These are phyloP conservation scores for Silene vulgaris DNA, from an alignment of 179 eudicot genomes.

Conservation along the genomic window DNA sequence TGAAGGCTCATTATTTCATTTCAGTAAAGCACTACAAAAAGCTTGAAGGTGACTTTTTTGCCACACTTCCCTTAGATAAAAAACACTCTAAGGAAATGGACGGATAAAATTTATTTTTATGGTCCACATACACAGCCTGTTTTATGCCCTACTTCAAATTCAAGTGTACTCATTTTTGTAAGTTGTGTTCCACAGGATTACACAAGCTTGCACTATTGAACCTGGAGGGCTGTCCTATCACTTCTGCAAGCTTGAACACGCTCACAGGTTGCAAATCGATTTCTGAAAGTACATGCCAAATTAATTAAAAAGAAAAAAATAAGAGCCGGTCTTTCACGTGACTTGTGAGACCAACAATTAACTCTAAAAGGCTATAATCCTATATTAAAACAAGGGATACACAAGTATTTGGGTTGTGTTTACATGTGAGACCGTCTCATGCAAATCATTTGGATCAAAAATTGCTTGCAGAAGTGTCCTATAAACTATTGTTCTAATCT, in stretches of 20 bases:
- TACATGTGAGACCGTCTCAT: too few species aligned
- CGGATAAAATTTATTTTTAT: too few species aligned
- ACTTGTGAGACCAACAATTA: not conserved
- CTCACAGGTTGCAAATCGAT: slow-evolving; percentile 44
- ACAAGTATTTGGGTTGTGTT: too few species aligned
- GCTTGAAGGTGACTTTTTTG: too few species aligned
- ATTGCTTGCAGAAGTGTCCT: not conserved
- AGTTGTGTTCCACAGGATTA: slow-evolving; percentile 38
- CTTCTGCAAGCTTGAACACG: slow-evolving; percentile 62
- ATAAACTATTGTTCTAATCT: too few species aligned
- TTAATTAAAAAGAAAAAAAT: not conserved
- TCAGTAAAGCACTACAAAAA: too few species aligned
- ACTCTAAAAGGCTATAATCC: too few species aligned
- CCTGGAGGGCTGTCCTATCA: slow-evolving; percentile 71
- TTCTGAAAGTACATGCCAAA: slow-evolving; percentile 7
- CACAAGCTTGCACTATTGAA: slow-evolving; percentile 55
- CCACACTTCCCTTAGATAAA: too few species aligned
- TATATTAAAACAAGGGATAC: too few species aligned
- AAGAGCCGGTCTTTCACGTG: not conserved
- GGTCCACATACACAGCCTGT: not conserved
- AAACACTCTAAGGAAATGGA: too few species aligned
- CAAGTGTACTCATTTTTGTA: not conserved
- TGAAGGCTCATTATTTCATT: too few species aligned
- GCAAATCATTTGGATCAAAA: not conserved
- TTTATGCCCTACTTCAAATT: slow-evolving; percentile 10